Evolutionary conservation across 2,329 filamentous ascomycete genomes (phyloP).

Genomic region (Penicillium sp.): DNA sequence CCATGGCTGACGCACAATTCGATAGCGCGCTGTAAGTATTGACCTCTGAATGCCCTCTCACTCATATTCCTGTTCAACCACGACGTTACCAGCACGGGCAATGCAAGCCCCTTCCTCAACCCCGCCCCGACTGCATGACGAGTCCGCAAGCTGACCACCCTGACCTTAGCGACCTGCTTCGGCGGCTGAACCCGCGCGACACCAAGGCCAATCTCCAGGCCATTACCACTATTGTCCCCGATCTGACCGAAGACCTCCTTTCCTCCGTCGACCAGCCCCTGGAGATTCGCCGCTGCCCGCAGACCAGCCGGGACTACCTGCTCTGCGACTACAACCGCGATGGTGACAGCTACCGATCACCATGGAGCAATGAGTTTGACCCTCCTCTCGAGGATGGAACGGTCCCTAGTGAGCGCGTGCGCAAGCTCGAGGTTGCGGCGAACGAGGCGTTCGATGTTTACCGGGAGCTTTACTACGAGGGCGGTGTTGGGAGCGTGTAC

Average conservation of each 20-base stretch:
- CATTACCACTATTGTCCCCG: constrained; percentile 84
- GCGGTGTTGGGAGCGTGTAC: constrained; percentile 93
- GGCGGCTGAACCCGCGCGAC: constrained; percentile 92
- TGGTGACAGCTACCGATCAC: constrained; percentile 93
- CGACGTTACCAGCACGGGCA: not conserved
- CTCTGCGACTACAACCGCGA: constrained; percentile 99
- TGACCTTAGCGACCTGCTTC: constrained; percentile 81
- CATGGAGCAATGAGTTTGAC: constrained; percentile 99
- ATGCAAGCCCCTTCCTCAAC: constrained; percentile 19
- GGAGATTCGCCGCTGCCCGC: constrained; percentile 78
- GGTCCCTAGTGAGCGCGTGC: constrained; percentile 83
- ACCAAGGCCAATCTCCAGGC: constrained; percentile 84
- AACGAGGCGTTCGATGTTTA: constrained; percentile 98
- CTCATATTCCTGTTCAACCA: not conserved
- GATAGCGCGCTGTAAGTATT: constrained; percentile 53
- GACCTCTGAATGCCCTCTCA: too few relatives aligned
- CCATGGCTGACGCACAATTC: constrained; percentile 52
- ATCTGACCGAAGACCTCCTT: constrained; percentile 95
- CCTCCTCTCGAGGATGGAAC: constrained; percentile 85
- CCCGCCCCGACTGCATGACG: constrained; percentile 24
- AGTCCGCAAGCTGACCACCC: constrained; percentile 31
- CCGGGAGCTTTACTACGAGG: constrained; percentile 88
- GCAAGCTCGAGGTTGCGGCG: constrained; percentile 89
- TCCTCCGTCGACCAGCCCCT: constrained; percentile 97
- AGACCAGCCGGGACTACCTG: constrained; percentile 91